Evolutionary conservation across 306 rosid genomes (phyloP).

Genomic region (Acmispon strigosus): DNA sequence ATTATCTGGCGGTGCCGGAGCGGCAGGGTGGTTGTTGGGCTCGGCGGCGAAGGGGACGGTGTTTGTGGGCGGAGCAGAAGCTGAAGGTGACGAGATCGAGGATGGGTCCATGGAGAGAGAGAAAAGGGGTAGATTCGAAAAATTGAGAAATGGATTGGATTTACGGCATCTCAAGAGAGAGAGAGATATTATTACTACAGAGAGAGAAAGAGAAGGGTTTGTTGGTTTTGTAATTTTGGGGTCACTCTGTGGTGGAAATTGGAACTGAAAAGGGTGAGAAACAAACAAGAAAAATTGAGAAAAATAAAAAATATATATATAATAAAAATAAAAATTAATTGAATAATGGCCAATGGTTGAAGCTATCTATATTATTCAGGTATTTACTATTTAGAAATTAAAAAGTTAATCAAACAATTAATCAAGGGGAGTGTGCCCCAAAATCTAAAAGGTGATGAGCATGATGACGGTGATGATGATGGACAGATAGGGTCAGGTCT

Average conservation of each 20-base stretch:
- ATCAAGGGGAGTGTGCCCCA: too few species aligned
- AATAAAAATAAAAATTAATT: too few species aligned
- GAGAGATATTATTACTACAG: background rate
- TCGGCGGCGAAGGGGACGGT: conserved; percentile 23
- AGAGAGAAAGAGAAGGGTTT: conserved; percentile 17
- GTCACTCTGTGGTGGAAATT: conserved; percentile 18
- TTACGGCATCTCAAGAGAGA: background rate
- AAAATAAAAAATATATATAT: too few species aligned
- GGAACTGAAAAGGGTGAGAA: too few species aligned
- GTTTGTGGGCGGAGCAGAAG: background rate
- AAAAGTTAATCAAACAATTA: too few species aligned
- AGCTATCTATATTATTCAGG: too few species aligned
- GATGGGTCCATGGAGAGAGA: conserved; percentile 55
- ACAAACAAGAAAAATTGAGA: too few species aligned
- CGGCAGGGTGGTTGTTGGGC: conserved; percentile 23
- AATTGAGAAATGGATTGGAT: conserved; percentile 14
- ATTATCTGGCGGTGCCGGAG: background rate
- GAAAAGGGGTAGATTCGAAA: conserved; percentile 28
- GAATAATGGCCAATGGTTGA: too few species aligned
- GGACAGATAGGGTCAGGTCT: background rate
- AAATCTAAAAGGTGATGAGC: background rate
- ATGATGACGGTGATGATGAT: conserved; percentile 1
- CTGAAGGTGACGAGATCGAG: conserved; percentile 22
- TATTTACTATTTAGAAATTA: too few species aligned
- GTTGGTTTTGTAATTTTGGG: conserved; percentile 31